phyloP scores from a whole-genome alignment of 768 basidiomycete genomes.

The Mycena sanguinolenta region DNA sequence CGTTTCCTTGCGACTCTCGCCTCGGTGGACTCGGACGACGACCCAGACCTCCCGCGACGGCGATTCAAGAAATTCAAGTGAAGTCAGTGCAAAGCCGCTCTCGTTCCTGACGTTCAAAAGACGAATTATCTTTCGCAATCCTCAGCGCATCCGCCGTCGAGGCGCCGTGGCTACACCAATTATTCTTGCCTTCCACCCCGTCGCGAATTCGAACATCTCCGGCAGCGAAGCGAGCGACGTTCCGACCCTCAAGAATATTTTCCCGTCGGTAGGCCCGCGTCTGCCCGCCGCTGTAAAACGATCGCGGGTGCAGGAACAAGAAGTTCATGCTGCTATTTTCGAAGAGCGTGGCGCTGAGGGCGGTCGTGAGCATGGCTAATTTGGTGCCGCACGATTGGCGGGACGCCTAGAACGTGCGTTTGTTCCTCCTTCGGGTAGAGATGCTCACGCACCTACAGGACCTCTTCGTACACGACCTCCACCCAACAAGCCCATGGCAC shows the following conservation, averaged over 20 bases:
- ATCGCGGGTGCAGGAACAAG: constrained; percentile 63
- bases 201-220: constrained; percentile 58
- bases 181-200: constrained; percentile 71
- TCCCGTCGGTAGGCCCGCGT: constrained; percentile 64
- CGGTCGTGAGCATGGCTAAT: constrained; percentile 67
- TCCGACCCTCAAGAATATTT: constrained; percentile 54
- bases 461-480: constrained; percentile 72
- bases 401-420: constrained; percentile 73
- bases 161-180: constrained; percentile 66
- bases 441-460: constrained; percentile 51
- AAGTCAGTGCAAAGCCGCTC: neutral
- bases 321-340: constrained; percentile 67
- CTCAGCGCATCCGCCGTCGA: constrained; percentile 67
- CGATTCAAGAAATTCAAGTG: neutral
- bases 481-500: neutral
- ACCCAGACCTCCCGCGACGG: constrained; percentile 27
- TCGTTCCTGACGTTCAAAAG: constrained; percentile 64
- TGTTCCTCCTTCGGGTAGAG: neutral
- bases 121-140: constrained; percentile 66
- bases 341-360: constrained; percentile 69
- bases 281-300: constrained; percentile 51
- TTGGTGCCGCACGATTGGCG: constrained; percentile 74
- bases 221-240: constrained; percentile 50
- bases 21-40: constrained; percentile 18
- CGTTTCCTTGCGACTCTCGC: too few relatives aligned